Percentiles rank a stretch among this genome's conserved stretches.
phyloP scores from a whole-genome alignment of 164 flowering plant species.

The Vitis cinerea region DNA sequence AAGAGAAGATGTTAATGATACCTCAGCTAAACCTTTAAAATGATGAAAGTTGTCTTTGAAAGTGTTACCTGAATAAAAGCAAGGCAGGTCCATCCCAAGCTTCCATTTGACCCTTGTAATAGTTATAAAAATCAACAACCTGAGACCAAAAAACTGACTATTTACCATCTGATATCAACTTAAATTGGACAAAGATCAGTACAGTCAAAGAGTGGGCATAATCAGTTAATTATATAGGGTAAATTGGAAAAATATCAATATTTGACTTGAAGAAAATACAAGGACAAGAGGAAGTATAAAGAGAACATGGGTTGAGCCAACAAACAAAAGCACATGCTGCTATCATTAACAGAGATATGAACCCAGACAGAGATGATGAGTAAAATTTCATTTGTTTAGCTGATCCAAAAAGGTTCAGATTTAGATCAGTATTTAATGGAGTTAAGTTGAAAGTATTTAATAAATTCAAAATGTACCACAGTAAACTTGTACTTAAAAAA shows the following conservation, averaged over 20 bases:
- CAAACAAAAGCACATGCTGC: neutral
- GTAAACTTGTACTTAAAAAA: neutral
- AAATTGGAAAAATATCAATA: neutral
- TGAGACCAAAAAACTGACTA: conserved; percentile 16
- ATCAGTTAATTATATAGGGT: neutral
- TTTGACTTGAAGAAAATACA: neutral
- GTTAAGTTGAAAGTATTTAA: neutral
- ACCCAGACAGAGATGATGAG: neutral
- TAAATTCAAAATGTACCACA: neutral
- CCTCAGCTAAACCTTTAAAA: neutral
- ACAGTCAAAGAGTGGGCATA: neutral
- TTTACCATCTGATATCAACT: neutral
- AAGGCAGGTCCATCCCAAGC: conserved; percentile 99
- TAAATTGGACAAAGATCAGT: neutral
- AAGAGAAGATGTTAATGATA: neutral
- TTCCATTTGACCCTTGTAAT: conserved; percentile 99
- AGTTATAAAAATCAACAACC: conserved; percentile 93
- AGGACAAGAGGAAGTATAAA: neutral
- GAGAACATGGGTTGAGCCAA: neutral
- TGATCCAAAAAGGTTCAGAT: neutral
- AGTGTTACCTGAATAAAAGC: conserved; percentile 80
- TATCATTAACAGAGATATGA: neutral
- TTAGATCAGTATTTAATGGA: neutral
- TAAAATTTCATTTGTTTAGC: neutral
- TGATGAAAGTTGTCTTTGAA: neutral